A percentile compares a stretch with the other conserved stretches of the same genome.
Conservation (phyloP, 306 rosid species). For the Medicago lupulina region DNA sequence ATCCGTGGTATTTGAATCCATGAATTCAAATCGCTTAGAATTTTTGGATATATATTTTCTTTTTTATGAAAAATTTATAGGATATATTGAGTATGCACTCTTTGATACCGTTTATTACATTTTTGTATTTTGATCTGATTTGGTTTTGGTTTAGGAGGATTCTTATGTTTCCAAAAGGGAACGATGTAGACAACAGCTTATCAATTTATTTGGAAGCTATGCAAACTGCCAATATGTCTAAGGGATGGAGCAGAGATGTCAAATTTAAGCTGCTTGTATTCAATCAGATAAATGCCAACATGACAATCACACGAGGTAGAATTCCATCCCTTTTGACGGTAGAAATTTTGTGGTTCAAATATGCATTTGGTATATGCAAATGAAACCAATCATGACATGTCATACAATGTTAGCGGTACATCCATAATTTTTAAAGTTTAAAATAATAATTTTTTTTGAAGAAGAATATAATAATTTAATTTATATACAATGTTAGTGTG, state of each 20-base stretch:
- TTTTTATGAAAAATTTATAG: too few species aligned
- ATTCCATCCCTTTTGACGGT: not conserved
- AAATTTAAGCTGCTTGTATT: not conserved
- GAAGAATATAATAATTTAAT: too few species aligned
- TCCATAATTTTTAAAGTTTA: too few species aligned
- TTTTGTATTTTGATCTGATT: not conserved
- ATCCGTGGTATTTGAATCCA: conserved; percentile 32
- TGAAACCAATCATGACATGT: too few species aligned
- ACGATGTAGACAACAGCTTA: not conserved
- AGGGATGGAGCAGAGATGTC: not conserved
- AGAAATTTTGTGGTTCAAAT: too few species aligned
- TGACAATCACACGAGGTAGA: not conserved
- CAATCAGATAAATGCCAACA: not conserved
- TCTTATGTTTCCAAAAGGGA: not conserved
- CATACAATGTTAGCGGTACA: too few species aligned
- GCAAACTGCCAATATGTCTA: not conserved
- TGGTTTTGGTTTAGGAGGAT: conserved; percentile 12
- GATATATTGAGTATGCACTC: too few species aligned
- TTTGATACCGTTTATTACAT: not conserved
- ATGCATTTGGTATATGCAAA: too few species aligned
- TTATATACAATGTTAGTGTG: too few species aligned
- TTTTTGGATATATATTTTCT: too few species aligned
- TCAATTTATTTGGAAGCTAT: not conserved
- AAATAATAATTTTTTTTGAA: too few species aligned
- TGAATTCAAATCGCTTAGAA: too few species aligned